phyloP scores from a whole-genome alignment of 1,139 yeast species.

The Diutina mesorugosa region DNA sequence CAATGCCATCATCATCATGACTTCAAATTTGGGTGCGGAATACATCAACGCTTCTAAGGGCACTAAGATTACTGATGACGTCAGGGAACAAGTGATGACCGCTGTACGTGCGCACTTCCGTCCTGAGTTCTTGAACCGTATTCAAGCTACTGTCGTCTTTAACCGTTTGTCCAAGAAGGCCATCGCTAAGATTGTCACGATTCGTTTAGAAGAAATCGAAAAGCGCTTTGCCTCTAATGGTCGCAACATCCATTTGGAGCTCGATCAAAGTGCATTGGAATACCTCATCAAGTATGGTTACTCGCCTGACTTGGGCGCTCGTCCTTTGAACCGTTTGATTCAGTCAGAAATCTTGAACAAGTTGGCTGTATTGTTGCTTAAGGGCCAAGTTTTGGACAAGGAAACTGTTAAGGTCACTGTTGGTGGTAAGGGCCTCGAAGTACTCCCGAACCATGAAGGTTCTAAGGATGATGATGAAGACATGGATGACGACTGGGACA shows the following conservation, averaged over 20 bases:
- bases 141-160: conserved; percentile 83
- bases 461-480: conserved; percentile 32
- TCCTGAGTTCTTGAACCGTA: conserved; percentile 95
- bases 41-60: conserved; percentile 61
- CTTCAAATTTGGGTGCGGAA: conserved; percentile 94
- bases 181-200: conserved; percentile 79
- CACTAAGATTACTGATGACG: conserved; percentile 48
- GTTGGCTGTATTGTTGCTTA: conserved; percentile 76
- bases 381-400: conserved; percentile 79
- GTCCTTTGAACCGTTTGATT: conserved; percentile 91
- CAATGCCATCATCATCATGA: conserved; percentile 87
- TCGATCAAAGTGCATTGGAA: conserved; percentile 64
- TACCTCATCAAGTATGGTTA: conserved; percentile 79
- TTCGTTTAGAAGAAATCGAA: conserved; percentile 76
- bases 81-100: conserved; percentile 69
- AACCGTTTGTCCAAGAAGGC: conserved; percentile 87
- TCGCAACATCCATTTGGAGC: conserved; percentile 56
- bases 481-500: conserved; percentile 40
- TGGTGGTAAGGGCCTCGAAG: conserved; percentile 57
- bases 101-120: conserved; percentile 87
- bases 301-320: conserved; percentile 89
- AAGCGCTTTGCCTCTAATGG: conserved; percentile 75
- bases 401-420: conserved; percentile 62
- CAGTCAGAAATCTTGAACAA: conserved; percentile 79
- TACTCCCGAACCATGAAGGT: conserved; percentile 77